phyloP scores from a whole-genome alignment of 2,329 filamentous ascomycete species.

The Ambrosiella beaveri region DNA sequence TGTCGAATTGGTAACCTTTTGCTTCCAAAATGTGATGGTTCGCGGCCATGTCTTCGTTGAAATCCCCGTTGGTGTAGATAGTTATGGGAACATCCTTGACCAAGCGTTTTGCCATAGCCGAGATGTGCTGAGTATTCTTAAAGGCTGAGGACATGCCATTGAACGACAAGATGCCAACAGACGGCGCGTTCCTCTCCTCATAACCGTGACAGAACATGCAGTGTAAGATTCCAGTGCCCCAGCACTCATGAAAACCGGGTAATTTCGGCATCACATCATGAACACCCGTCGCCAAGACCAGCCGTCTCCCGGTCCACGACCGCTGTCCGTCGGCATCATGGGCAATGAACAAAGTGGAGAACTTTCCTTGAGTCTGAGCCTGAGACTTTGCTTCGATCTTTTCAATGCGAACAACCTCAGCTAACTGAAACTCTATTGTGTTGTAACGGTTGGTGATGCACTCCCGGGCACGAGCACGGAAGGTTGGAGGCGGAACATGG shows the following conservation, averaged over 20 bases:
- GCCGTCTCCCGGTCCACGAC: neutral
- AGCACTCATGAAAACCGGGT: neutral
- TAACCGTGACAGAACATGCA: neutral
- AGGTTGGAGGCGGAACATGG: neutral
- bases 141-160: neutral
- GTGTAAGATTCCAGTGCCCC: neutral
- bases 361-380: neutral
- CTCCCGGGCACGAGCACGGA: neutral
- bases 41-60: neutral
- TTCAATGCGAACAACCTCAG: neutral
- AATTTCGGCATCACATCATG: neutral
- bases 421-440: neutral
- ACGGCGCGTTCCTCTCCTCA: neutral
- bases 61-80: neutral
- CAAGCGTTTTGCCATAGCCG: neutral
- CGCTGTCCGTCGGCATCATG: neutral
- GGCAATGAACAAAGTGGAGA: neutral
- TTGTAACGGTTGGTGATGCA: neutral
- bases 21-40: neutral
- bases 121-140: neutral
- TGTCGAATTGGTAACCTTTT: neutral
- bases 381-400: neutral
- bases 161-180: neutral
- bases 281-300: neutral
- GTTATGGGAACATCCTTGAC: neutral